These are phyloP conservation scores for Penicillium alfredii DNA, from an alignment of 495 filamentous ascomycete genomes.

Conservation along the genomic window DNA sequence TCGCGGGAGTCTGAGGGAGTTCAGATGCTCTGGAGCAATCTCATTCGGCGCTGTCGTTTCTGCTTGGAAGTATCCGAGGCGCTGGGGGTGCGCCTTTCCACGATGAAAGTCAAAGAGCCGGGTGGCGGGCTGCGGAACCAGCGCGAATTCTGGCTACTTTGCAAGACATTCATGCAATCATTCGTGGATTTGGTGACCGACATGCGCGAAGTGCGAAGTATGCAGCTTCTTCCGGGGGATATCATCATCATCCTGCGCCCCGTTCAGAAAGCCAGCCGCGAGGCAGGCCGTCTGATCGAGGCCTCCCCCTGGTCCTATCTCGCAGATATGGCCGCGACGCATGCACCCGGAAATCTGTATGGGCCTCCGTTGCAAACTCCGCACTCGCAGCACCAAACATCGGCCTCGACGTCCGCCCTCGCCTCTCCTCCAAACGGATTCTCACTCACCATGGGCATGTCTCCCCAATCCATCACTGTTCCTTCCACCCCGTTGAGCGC, in stretches of 20 bases:
- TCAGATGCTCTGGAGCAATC: constrained; percentile 59
- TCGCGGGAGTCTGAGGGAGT: constrained; percentile 45
- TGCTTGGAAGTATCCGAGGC: constrained; percentile 60
- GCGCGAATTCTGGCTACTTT: constrained; percentile 74
- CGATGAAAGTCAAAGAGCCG: constrained; percentile 78
- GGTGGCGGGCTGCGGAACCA: constrained; percentile 62
- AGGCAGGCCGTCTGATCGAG: constrained; percentile 67
- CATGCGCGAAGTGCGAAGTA: constrained; percentile 60
- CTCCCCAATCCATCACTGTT: constrained; percentile 38
- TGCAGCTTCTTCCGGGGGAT: constrained; percentile 60
- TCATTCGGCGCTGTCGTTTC: constrained; percentile 58
- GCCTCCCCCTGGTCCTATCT: constrained; percentile 68
- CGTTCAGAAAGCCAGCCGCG: constrained; percentile 68
- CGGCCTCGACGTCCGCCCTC: constrained; percentile 26
- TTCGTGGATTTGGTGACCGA: constrained; percentile 68
- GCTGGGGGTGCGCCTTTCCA: constrained; percentile 64
- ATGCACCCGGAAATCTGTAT: constrained; percentile 30
- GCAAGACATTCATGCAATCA: constrained; percentile 67
- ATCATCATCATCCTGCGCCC: constrained; percentile 66
- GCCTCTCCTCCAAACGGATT: constrained; percentile 20
- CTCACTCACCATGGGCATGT: constrained; percentile 29
- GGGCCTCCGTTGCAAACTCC: constrained; percentile 34
- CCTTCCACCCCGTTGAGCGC: constrained; percentile 73
- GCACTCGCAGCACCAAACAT: constrained; percentile 31
- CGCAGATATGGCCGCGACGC: constrained; percentile 31